Percentiles rank a stretch among this genome's conserved stretches.
Conservation (phyloP, 805 yeast genomes). For the Schwanniomyces vanrijiae region DNA sequence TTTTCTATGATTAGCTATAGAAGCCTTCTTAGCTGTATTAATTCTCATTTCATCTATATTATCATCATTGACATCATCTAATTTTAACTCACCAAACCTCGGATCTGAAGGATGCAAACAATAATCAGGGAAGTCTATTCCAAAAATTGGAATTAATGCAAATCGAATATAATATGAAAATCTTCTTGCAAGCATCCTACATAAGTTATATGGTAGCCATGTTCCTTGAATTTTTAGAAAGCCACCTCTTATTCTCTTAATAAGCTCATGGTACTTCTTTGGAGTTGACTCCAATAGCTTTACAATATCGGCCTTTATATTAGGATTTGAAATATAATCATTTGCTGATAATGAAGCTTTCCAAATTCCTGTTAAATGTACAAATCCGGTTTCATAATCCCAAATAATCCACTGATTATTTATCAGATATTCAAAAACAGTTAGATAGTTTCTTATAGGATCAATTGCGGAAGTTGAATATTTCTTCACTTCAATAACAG, state of each 20-base stretch:
- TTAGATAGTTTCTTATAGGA: conserved; percentile 58
- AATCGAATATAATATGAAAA: conserved; percentile 79
- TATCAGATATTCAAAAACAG: conserved; percentile 70
- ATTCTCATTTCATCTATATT: background rate
- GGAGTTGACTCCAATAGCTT: conserved; percentile 68
- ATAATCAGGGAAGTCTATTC: conserved; percentile 59
- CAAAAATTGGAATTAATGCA: conserved; percentile 78
- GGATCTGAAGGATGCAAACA: conserved; percentile 60
- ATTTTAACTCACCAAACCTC: conserved; percentile 64
- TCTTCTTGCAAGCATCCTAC: conserved; percentile 64
- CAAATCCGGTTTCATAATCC: conserved; percentile 84
- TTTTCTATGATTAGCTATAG: background rate
- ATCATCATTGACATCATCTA: conserved; percentile 26
- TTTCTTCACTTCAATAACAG: conserved; percentile 38
- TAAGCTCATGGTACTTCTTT: conserved; percentile 53
- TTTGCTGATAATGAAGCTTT: conserved; percentile 43
- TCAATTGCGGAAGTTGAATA: conserved; percentile 72
- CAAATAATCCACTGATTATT: conserved; percentile 78
- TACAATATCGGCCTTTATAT: conserved; percentile 72
- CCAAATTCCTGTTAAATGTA: conserved; percentile 88
- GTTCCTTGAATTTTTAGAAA: conserved; percentile 91
- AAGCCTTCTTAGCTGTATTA: background rate
- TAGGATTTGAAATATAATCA: conserved; percentile 9
- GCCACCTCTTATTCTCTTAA: conserved; percentile 85
- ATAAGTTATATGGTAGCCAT: conserved; percentile 78